Base-by-base conservation (phyloP, 2,329 filamentous ascomycete genomes). In the Calonectria pauciramosa region DNA sequence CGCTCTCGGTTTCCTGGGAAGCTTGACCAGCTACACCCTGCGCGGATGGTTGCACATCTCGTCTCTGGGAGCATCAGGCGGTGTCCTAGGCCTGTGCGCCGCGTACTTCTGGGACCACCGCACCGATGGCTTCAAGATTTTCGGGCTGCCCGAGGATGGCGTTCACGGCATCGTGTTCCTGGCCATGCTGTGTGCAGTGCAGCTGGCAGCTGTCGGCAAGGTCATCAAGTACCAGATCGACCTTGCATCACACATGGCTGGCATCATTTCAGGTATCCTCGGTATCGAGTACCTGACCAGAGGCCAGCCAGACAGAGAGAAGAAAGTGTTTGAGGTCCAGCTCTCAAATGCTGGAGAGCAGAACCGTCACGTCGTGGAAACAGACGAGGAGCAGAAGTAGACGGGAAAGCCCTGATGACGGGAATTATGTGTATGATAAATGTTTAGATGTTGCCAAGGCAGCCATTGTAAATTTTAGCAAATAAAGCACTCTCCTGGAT, bases 61-160 rank as follows among this genome's bases (percentile, higher is more conserved):
- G 47, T 90, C 90, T 2, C 86, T 94, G 13, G 94, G 94, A n/a
- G 92, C 92, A 1, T 94, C 92, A 9, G 93, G 91, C 14, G 91
- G 90, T 44, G 86, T 93, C 7, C 89, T 91, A 76, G 93, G 93
- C 28, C 80, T 95, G 28, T 82, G 90, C 10, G 89, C 89, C 2
- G 91, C 92, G 1, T 94, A 91, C 83, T 91, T 93, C 78, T 91
- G 90, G 88, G 83, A 90, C 76, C 89, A 92, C 80, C 85, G 87
- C 68, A 86, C 86, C 71, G 90, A 92, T 52, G 87, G 88, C 47
- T 90, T 93, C 84, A 89, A 87, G 81, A 82, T 93, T 68, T 84
- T 93, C 34, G 90, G 89, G 11, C 85, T 91, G 74, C 91, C 91
- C 16, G 87, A 89, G n/a, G 88, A 90, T 38, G 91, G 89, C 32